These are phyloP conservation scores for Acacia crassicarpa DNA, from an alignment of 306 rosid species.

Conservation along the genomic window DNA sequence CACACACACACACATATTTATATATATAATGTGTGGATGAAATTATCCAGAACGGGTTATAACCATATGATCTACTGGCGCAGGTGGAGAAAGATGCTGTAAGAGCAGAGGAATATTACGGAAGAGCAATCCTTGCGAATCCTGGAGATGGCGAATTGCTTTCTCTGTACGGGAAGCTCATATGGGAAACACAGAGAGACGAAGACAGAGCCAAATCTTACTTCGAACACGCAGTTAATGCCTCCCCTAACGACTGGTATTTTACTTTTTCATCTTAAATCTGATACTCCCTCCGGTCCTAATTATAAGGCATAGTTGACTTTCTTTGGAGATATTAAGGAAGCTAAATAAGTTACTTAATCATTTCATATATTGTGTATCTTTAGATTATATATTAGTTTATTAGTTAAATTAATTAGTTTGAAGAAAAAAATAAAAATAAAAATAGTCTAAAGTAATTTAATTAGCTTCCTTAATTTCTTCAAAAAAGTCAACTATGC, in stretches of 20 bases:
- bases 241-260: conserved; percentile 60
- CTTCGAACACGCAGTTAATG: conserved; percentile 46
- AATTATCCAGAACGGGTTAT: not conserved
- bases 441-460: too few relatives aligned
- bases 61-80: not conserved
- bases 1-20: too few relatives aligned
- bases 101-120: conserved; percentile 74
- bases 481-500: too few relatives aligned
- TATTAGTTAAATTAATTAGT: too few relatives aligned
- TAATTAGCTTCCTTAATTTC: too few relatives aligned
- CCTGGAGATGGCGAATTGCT: conserved; percentile 82
- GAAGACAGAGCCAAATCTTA: conserved; percentile 25
- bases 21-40: not conserved
- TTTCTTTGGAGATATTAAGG: too few relatives aligned
- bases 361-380: too few relatives aligned
- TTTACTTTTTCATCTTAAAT: not conserved
- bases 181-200: conserved; percentile 79
- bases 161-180: conserved; percentile 64
- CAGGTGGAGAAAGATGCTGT: conserved; percentile 57
- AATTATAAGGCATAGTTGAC: too few relatives aligned
- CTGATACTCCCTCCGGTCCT: too few relatives aligned
- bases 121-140: conserved; percentile 72
- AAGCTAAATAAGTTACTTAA: too few relatives aligned
- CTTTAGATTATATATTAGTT: too few relatives aligned
- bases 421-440: too few relatives aligned